These are phyloP conservation scores for Apophysomyces sp. DNA, from an alignment of 371 early-diverging fungal genomes.

Conservation along the genomic window DNA sequence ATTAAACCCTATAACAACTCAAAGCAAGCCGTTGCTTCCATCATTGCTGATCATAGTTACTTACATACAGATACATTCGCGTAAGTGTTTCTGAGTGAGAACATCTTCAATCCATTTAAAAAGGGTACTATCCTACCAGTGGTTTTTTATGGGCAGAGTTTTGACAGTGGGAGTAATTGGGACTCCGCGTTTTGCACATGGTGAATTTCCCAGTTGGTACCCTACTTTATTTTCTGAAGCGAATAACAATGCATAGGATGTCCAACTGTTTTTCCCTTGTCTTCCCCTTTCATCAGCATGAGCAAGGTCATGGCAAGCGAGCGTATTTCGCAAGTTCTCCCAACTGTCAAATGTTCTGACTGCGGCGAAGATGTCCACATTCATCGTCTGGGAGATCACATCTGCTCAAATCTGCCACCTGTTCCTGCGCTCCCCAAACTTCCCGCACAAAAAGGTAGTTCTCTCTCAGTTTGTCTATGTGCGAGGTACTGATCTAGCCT, in stretches of 20 bases:
- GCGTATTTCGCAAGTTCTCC: conserved; percentile 63
- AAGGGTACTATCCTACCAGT: too few relatives aligned
- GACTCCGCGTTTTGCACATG: neutral
- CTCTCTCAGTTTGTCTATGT: neutral
- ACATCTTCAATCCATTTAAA: too few relatives aligned
- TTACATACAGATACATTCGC: too few relatives aligned
- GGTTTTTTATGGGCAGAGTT: too few relatives aligned
- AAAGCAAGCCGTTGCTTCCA: too few relatives aligned
- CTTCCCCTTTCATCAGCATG: conserved; percentile 9
- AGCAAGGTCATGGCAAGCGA: conserved; percentile 29
- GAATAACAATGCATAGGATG: neutral
- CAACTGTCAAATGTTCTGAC: conserved; percentile 62
- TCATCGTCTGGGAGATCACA: conserved; percentile 56
- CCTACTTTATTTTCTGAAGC: neutral
- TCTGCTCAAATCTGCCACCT: conserved; percentile 57
- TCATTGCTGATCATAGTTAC: too few relatives aligned
- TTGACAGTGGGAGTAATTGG: neutral
- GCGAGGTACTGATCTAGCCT: neutral
- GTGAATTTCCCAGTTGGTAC: neutral
- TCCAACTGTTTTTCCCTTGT: conserved; percentile 2
- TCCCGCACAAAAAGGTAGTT: conserved; percentile 31
- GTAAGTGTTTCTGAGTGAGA: too few relatives aligned
- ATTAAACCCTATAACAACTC: too few relatives aligned
- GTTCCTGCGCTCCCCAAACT: conserved; percentile 54
- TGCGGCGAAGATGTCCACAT: conserved; percentile 64